Evolutionary conservation across 2,329 filamentous ascomycete species (phyloP), one percentile per base, ranked within the genome.

Genomic region (Pseudohalonectria lignicola): DNA sequence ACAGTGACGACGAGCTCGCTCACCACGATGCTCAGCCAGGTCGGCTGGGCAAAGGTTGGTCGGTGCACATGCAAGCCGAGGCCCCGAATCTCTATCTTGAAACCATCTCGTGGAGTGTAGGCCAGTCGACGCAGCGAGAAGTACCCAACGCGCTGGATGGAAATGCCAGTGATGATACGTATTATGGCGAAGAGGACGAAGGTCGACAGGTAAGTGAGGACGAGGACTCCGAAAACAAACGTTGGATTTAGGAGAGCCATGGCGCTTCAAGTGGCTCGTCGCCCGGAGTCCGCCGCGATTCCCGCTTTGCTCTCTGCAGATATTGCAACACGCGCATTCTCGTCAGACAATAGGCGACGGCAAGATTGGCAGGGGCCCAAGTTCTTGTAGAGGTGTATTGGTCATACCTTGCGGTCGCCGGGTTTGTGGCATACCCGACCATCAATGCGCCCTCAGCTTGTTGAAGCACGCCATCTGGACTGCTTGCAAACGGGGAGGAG

Each of bases 1-100:
- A 96, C 58, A 0, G 86, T 93, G 36, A 98, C 71, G 36, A 79
- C 83, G 36, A 95, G 67, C 54, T 95, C 92, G 51, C 78, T 85
- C 42, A 98, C 63, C 8, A 92, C 84, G 36, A 98, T 70, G 56
- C 88, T 96, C 50, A 94, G 67, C 87, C 90, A 96, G 45, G 93
- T 96, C 32, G 92, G 92, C 57, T 96, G 87, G 34, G 90, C 86
- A 61, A 98, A 96, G 5, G 92, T 96, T 11, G 92, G 92, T 4
- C 88, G 79, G 61, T 98, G 92, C 45, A 96, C 62, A 41, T 85
- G 82, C 50, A 98, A 69, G 32, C 92, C 87, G 37, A 98, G 69
- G 36, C 88, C 86, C 36, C 92, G 79, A 40, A 98, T 79, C 58
- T 94, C 86, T 58, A 98, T 77, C 51, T 82, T 82, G 52, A 94